phyloP scores from a whole-genome alignment of 305 asterid genomes.

The Fraxinus platypoda region DNA sequence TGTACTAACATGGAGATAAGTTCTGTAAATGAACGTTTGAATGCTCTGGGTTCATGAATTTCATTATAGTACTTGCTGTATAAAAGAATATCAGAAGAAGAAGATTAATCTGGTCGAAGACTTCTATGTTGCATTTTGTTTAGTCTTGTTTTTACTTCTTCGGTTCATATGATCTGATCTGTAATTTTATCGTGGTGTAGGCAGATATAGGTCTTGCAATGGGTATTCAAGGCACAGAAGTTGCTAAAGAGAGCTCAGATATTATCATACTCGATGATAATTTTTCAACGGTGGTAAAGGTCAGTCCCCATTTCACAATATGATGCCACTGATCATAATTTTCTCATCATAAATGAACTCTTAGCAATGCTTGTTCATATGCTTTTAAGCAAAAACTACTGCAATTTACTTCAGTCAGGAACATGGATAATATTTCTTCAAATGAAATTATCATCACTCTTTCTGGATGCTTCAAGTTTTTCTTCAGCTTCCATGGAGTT shows the following conservation, averaged over 20 bases:
- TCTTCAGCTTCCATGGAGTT: conserved; percentile 3
- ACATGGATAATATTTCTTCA: neutral
- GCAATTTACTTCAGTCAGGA: neutral
- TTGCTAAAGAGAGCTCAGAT: conserved; percentile 97
- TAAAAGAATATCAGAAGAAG: neutral
- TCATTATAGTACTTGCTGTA: neutral
- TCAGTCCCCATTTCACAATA: conserved; percentile 31
- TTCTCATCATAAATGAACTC: neutral
- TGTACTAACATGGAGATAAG: neutral
- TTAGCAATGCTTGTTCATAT: neutral
- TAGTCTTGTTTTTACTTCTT: conserved; percentile 12
- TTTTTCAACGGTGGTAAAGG: conserved; percentile 96
- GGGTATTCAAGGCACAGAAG: conserved; percentile 99
- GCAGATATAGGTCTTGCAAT: conserved; percentile 99
- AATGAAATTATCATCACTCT: neutral
- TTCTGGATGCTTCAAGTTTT: neutral
- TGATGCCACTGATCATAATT: neutral
- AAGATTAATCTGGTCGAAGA: conserved; percentile 5
- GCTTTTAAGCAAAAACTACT: neutral
- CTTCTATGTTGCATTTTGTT: conserved; percentile 6
- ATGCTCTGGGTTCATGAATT: conserved; percentile 1
- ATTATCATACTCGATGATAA: conserved; percentile 93
- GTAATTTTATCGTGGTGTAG: conserved; percentile 37
- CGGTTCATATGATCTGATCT: conserved; percentile 13
- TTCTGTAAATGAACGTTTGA: conserved; percentile 4